Conservation (phyloP, 2,329 filamentous ascomycete genomes). For the Exophiala mesophila region DNA sequence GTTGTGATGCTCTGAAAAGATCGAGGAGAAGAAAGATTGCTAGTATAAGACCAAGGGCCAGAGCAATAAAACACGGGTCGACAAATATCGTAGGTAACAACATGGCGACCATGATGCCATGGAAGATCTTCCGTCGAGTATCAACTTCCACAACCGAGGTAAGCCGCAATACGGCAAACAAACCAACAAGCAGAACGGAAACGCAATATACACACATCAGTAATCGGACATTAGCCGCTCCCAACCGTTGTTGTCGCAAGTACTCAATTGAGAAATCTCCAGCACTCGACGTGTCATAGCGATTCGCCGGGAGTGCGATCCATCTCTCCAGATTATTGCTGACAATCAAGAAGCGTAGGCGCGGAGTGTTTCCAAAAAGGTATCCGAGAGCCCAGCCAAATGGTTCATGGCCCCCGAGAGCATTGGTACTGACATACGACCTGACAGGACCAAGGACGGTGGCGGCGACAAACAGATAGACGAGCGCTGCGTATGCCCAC, state of each 20-base stretch:
- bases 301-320: conserved; percentile 62
- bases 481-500: conserved; percentile 76
- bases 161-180: conserved; percentile 69
- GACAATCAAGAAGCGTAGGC: conserved; percentile 67
- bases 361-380: conserved; percentile 70
- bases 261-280: conserved; percentile 57
- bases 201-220: conserved; percentile 70
- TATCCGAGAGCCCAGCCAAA: conserved; percentile 92
- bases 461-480: conserved; percentile 63
- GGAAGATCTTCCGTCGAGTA: conserved; percentile 92
- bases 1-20: conserved; percentile 80
- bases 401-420: conserved; percentile 69
- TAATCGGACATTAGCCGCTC: conserved; percentile 77
- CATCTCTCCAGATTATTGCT: conserved; percentile 65
- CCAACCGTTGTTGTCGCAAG: conserved; percentile 60
- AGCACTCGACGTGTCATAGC: conserved; percentile 11
- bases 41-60: conserved; percentile 75
- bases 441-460: conserved; percentile 69
- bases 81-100: conserved; percentile 80
- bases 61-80: conserved; percentile 75
- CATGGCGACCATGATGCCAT: conserved; percentile 98
- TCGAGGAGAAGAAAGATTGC: conserved; percentile 85
- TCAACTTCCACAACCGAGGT: conserved; percentile 82
- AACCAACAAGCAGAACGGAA: conserved; percentile 62
- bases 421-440: conserved; percentile 60